Evolutionary conservation across 352 stramenopile genomes (phyloP).

Genomic region (Peronospora destructor): DNA sequence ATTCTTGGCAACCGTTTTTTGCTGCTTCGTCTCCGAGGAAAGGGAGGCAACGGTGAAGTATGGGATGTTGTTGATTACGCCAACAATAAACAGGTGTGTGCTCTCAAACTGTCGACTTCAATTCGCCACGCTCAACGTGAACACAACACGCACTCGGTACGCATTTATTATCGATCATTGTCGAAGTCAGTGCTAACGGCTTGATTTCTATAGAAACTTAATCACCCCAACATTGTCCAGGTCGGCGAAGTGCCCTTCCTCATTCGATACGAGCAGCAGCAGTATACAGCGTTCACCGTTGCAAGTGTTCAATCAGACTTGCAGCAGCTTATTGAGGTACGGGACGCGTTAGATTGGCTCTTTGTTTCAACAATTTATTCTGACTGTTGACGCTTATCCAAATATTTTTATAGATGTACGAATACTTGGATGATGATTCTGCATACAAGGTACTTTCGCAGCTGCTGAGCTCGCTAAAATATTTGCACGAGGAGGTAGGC

Average conservation of each 20-base stretch:
- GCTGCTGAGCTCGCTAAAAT: constrained; percentile 57
- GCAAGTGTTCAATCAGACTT: constrained; percentile 64
- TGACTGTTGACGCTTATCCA: not conserved
- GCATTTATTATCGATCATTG: constrained; percentile 5
- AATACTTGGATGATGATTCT: constrained; percentile 50
- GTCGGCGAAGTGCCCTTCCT: constrained; percentile 52
- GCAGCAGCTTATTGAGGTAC: constrained; percentile 66
- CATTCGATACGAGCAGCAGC: constrained; percentile 60
- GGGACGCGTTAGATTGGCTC: not conserved
- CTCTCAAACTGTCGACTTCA: constrained; percentile 69
- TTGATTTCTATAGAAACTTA: constrained; percentile 40
- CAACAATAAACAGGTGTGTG: constrained; percentile 49
- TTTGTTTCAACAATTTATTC: not conserved
- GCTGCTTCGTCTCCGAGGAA: constrained; percentile 53
- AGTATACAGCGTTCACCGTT: constrained; percentile 74
- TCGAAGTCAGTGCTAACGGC: constrained; percentile 5
- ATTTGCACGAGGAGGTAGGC: constrained; percentile 66
- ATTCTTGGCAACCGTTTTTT: constrained; percentile 67
- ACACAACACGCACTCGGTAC: constrained; percentile 65
- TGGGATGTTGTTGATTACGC: constrained; percentile 77
- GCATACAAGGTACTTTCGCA: constrained; percentile 60
- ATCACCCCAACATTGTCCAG: constrained; percentile 58
- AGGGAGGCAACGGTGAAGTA: constrained; percentile 73
- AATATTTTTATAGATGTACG: constrained; percentile 35
- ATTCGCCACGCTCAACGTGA: constrained; percentile 63